Evolutionary conservation across 2,329 filamentous ascomycete genomes (phyloP), one percentile per base, ranked within the genome.

Genomic region (Microascus cirrosus): DNA sequence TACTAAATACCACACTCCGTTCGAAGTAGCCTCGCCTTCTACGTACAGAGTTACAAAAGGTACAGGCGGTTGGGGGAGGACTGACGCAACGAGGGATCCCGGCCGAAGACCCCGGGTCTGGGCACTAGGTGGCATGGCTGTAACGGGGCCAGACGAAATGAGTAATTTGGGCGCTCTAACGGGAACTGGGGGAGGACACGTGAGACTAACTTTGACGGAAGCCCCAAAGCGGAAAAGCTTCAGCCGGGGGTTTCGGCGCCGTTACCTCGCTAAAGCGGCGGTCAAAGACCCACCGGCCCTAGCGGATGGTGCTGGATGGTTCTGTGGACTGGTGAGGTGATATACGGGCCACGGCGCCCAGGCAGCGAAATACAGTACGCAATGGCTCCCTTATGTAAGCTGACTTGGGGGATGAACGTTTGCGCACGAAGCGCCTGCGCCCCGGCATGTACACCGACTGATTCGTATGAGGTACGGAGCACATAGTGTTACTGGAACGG

Each of bases 1-100:
- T 39, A 53, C 53, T 55, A 59, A 55, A 53, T 59, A 59, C 39
- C 34, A 28, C 20, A 18, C 15, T 18, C 39, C 7, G n/a, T n/a
- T n/a, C 15, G 39, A 15, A n/a, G n/a, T 18, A 8, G 18, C 18
- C 36, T 42, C n/a, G n/a, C 39, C 13, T 7, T 42, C 12, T 42
- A 4, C 39, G 6, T 18, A 18, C 15, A 45, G 15, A 18, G 39
- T 15, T 15, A 45, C 39, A 18, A 45, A 13, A 45, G 18, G 6
- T 8, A 7, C 39, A 6, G 28, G n/a, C 39, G 15, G 15, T 45
- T 15, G 39, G 36, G 36, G 36, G 36, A 18, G n/a, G 15, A n/a
- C 39, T 45, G 39, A 45, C 39, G 39, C 39, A 45, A 45, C 15
- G n/a, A n/a, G 39, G 28, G 28, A 4, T 8, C 4, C 4, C 28